Base-by-base conservation (phyloP, 2,329 filamentous ascomycete species). In the Mycosphaerella arachidis region DNA sequence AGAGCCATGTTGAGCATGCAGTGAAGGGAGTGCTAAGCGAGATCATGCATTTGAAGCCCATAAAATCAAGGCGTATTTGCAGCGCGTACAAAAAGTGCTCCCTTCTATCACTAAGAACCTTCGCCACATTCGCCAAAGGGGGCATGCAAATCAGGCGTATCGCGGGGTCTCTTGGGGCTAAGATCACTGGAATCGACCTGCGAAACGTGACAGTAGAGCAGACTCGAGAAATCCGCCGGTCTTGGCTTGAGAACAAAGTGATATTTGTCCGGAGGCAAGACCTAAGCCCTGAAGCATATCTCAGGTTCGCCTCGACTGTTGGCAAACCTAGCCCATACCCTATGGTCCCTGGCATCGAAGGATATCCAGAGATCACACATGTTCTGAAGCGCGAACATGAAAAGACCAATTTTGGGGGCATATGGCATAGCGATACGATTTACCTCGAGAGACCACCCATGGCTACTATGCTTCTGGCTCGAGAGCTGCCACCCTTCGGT, bases 201-300 rank as follows among this genome's bases (percentile, higher is more conserved):
- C 88, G 84, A 74, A 78, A 81, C 57, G 79, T 92, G 6, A 84
- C 78, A 52, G 74, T 84, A 48, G 83, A 84, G 13, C 87, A 85
- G 48, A 91, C 89, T 70, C 86, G 91, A 67, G 85, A 91, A 72
- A 80, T 92, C 7, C 89, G 89, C 0, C 82, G 87, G 35, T 85
- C 87, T 61, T 86, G 91, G 16, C 85, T 89, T 8, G 82, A 90
- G 74, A 85, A 88, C 70, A 91, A 90, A 70, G 88, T 92, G 4
- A 87, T 91, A 30, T 83, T 87, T 50, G 91, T 92, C 80, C 85
- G 88, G 29, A 81, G 86, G 68, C 89, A 92, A 70, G 86, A 91
- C 63, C 79, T 91, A 6, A 81, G 86, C 9, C 90, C 92, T 67
- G 71, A 82, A 31, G 81, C 89, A 10, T 89, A 87, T 4, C 79